These are phyloP conservation scores for Ailanthus altissimus DNA, from an alignment of 345 rosid genomes.

Conservation along the genomic window DNA sequence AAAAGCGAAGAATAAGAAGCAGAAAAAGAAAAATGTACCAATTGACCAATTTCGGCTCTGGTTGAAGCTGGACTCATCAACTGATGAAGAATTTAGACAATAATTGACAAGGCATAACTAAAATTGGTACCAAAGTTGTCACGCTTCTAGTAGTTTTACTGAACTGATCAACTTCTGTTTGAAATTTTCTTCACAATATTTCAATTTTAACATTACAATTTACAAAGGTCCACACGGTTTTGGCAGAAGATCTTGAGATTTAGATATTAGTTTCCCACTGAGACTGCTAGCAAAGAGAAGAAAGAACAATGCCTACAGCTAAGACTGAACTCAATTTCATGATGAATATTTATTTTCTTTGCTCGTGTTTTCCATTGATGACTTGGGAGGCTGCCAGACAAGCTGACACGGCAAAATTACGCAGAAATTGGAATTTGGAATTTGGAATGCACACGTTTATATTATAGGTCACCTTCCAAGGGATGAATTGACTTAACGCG, in stretches of 20 bases:
- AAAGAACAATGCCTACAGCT: slow-evolving; percentile 1
- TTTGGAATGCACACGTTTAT: slow-evolving; percentile 14
- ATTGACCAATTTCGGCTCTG: neutral
- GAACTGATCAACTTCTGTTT: neutral
- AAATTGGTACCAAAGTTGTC: neutral
- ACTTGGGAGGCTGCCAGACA: neutral
- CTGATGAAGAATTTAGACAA: too few relatives aligned
- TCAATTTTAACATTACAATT: neutral
- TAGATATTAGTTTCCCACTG: slow-evolving; percentile 16
- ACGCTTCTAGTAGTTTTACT: slow-evolving; percentile 9
- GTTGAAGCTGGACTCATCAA: neutral
- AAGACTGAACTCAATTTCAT: neutral
- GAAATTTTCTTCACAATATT: neutral
- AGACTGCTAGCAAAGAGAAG: slow-evolving; percentile 6
- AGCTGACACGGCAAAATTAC: neutral
- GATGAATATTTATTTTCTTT: neutral
- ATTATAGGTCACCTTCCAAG: too few relatives aligned
- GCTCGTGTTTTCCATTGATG: slow-evolving; percentile 5
- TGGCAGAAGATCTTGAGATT: neutral
- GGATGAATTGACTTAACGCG: too few relatives aligned
- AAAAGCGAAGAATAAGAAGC: neutral
- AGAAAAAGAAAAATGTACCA: neutral
- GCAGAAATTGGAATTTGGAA: neutral
- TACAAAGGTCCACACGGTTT: slow-evolving; percentile 27
- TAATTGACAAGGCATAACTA: too few relatives aligned